Evolutionary conservation across 2,329 filamentous ascomycete species (phyloP).

Genomic region (Xylaria sp.): DNA sequence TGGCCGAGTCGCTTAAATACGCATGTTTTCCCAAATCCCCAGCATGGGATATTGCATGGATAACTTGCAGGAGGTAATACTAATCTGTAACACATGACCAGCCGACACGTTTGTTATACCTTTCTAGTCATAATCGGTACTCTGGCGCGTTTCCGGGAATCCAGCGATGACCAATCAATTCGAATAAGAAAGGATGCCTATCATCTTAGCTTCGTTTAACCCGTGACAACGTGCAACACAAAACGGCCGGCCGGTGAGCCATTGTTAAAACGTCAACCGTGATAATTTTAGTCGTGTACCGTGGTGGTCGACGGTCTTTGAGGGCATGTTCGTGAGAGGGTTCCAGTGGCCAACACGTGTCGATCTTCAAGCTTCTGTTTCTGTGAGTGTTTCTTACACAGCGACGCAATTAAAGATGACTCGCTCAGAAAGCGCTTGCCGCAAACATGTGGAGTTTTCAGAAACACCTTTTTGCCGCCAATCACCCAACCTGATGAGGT

Average conservation of each 20-base stretch:
- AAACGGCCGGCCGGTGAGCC: slow-evolving; percentile 20
- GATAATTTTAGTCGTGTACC: slow-evolving; percentile 26
- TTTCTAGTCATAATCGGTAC: slow-evolving; percentile 21
- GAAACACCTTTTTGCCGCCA: slow-evolving; percentile 42
- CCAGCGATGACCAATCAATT: slow-evolving; percentile 15
- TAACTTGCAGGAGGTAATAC: slow-evolving; percentile 26
- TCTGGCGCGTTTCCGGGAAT: slow-evolving; percentile 14
- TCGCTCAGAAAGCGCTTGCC: slow-evolving; percentile 47
- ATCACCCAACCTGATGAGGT: slow-evolving; percentile 42
- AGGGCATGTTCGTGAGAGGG: slow-evolving; percentile 3
- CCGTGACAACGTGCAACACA: slow-evolving; percentile 24
- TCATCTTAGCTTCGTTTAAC: slow-evolving; percentile 20
- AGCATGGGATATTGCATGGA: slow-evolving; percentile 26
- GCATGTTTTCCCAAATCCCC: slow-evolving; percentile 29
- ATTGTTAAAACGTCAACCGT: slow-evolving; percentile 16
- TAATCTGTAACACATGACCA: slow-evolving; percentile 25
- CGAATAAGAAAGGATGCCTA: slow-evolving; percentile 4
- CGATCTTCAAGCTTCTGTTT: slow-evolving; percentile 30
- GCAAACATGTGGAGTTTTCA: slow-evolving; percentile 39
- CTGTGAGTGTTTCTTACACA: slow-evolving; percentile 40
- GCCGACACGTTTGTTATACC: slow-evolving; percentile 19
- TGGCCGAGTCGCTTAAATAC: slow-evolving; percentile 34
- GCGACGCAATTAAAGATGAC: slow-evolving; percentile 36
- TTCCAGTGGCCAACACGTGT: slow-evolving; percentile 24
- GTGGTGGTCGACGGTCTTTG: slow-evolving; percentile 13